Conservation (phyloP, 2,329 filamentous ascomycete genomes). For the Myriosclerotinia duriaeana region DNA sequence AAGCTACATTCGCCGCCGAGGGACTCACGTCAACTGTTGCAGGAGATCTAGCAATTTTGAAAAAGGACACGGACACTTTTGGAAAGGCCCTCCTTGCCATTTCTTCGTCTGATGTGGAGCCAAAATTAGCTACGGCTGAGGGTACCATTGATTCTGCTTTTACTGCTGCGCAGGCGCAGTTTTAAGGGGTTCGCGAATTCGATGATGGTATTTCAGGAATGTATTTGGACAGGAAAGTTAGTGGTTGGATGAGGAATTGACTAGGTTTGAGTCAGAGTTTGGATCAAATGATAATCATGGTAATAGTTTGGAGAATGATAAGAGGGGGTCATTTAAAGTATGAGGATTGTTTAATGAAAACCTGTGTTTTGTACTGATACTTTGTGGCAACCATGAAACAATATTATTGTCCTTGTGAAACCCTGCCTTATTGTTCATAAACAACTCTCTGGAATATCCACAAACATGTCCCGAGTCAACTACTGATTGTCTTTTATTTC, state of each 20-base stretch:
- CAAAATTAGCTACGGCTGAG: background rate
- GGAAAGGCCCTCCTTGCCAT: slow-evolving; percentile 27
- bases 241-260: background rate
- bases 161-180: background rate
- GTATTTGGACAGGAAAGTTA: background rate
- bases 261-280: background rate
- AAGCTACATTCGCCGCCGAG: slow-evolving; percentile 23
- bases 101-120: slow-evolving; percentile 25
- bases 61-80: slow-evolving; percentile 26
- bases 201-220: background rate
- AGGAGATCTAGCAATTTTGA: slow-evolving; percentile 17
- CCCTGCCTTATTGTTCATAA: too few species aligned
- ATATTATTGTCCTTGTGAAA: background rate
- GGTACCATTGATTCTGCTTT: background rate
- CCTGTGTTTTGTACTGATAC: too few species aligned
- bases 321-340: background rate
- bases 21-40: slow-evolving; percentile 23
- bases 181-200: background rate
- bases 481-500: too few species aligned
- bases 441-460: background rate
- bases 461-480: background rate
- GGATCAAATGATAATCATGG: background rate
- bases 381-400: background rate
- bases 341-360: background rate
- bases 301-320: background rate